Base-by-base conservation (phyloP, 106 monocot species). In the Dioscorea alata region DNA sequence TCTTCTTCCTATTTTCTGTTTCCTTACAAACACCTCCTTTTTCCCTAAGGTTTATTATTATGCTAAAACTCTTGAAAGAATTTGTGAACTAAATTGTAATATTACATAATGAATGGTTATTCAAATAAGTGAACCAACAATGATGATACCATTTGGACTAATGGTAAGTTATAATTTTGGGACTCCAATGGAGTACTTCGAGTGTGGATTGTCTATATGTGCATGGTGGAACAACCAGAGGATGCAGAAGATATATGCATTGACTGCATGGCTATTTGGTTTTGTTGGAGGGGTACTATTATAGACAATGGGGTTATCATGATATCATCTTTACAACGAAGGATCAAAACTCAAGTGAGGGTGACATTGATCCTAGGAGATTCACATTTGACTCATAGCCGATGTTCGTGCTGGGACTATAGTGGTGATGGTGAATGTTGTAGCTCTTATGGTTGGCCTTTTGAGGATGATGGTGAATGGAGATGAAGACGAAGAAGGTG, bases 191-290 rank as follows among this genome's bases (percentile, higher is more conserved):
- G 84, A 89, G 49, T 79, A 79, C 73, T 63, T 73, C 6, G 32
- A 61, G 0, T 84, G 70, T 33, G 79, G 82, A 0, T 63, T 76
- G 59, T 76, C 84, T 0, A 0, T 65, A 8, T 75, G 79, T 0
- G 33, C 76, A 18, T 89, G 84, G 79, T 89, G 84, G 84, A 89
- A 89, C 84, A 85, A 85, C 74, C 76, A 81, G 16, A 33, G 79
- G 18, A 89, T 89, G 88, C 53, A 50, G 33, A 19, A 75, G 53
- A 82, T 89, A 49, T 10, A 4, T 28, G 53, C 73, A 5, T 1
- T 59, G 0, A 76, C 82, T 8, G 49, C 84, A 0, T 85, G 71
- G 57, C 71, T 89, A 24, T 49, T 85, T 18, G 88, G 79, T 22
- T 59, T 85, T 22, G 60, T 82, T 51, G 50, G 63, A 10, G 88